Conservation (phyloP, 2,329 filamentous ascomycete species). For the Rhynchosporium secalis region DNA sequence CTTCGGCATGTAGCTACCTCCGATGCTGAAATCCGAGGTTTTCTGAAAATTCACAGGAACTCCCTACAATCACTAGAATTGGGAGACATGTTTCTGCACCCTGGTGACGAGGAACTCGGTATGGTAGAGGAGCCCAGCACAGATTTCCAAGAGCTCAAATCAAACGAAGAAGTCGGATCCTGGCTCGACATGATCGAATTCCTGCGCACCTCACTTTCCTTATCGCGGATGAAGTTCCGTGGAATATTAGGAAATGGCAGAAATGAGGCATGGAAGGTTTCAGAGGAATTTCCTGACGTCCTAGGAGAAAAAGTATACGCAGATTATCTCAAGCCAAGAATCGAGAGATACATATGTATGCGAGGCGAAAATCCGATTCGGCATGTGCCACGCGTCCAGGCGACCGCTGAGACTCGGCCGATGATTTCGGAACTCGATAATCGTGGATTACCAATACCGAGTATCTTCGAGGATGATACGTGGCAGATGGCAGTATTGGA, state of each 20-base stretch:
- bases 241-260: not conserved
- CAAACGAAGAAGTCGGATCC: constrained; percentile 5
- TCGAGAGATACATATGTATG: not conserved
- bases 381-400: not conserved
- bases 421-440: not conserved
- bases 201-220: not conserved
- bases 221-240: not conserved
- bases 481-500: not conserved
- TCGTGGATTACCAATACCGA: not conserved
- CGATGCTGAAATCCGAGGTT: not conserved
- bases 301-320: not conserved
- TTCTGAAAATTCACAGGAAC: not conserved
- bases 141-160: not conserved
- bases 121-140: not conserved
- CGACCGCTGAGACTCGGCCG: not conserved
- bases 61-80: not conserved
- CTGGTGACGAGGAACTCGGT: not conserved
- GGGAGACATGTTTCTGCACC: not conserved
- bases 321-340: not conserved
- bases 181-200: constrained; percentile 11
- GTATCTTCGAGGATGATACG: constrained; percentile 2
- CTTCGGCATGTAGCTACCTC: not conserved
- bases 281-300: not conserved
- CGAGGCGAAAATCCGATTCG: not conserved
- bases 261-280: constrained; percentile 6